Conservation (phyloP, 2,329 filamentous ascomycete genomes). For the Aspergillus luchuensis region DNA sequence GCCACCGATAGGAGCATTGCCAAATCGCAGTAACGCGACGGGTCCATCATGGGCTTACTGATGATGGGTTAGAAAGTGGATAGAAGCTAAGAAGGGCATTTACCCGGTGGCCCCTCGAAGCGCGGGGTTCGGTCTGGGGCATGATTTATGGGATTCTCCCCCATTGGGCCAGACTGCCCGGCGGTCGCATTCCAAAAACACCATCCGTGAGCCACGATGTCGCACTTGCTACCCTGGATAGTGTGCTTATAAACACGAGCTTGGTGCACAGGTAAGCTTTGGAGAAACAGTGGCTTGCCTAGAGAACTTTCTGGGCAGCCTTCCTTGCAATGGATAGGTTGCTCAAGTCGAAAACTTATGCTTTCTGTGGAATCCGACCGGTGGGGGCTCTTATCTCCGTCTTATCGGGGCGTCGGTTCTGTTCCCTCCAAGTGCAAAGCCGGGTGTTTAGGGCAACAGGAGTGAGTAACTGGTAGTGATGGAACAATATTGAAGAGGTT, state of each 20-base stretch:
- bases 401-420: background rate
- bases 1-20: background rate
- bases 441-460: too few species aligned
- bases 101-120: background rate
- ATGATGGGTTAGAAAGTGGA: constrained; percentile 1
- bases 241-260: background rate
- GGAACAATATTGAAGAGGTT: too few species aligned
- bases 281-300: background rate
- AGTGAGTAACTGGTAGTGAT: too few species aligned
- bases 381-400: background rate
- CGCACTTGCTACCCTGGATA: background rate
- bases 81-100: background rate
- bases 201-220: background rate
- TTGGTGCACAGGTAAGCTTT: background rate
- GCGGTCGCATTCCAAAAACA: background rate
- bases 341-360: too few species aligned
- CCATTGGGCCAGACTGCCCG: background rate
- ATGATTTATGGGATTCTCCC: background rate
- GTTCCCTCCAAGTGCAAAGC: too few species aligned
- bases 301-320: background rate
- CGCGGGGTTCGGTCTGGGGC: constrained; percentile 5
- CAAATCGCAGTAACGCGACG: background rate
- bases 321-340: background rate
- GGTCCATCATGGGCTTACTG: background rate
- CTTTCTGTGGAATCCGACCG: too few species aligned